Evolutionary conservation across 768 basidiomycete species (phyloP), one percentile per base, ranked within the genome.

Genomic region (Sistotremastrum suecicum): DNA sequence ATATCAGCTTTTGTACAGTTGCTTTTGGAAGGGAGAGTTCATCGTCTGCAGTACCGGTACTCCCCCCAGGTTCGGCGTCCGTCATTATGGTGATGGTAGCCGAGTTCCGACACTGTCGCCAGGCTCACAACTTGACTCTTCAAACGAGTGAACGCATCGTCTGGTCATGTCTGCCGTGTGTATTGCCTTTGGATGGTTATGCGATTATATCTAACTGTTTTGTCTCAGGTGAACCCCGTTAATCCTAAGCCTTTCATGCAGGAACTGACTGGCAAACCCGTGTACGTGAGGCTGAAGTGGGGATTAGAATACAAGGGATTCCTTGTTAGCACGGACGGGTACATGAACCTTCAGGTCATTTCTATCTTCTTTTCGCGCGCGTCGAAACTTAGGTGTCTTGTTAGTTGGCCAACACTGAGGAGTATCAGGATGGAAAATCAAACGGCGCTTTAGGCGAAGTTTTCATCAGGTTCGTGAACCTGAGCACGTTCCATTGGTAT

Each of bases 231-330:
- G 58, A 78, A 80, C 56, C 92, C 92, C 53, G 89, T 98, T 57
- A 99, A 99, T 66, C 95, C 95, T 20, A 98, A 98, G 68, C 95
- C 95, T 5, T 98, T 98, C 70, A 74, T 99, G 58, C 91, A 97
- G 68, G 92, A 95, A 62, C 80, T 98, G 54, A 97, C 95, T 30
- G 95, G 95, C 51, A 97, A 99, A 70, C 82, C 84, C 36, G 88
- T 98, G 39, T 86, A 80, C 58, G 95, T 98, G 51, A 78, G 79
- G 49, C 76, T 99, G 58, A 99, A 99, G 69, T 99, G 95, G 95
- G 95, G 95, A 50, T 73, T 97, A 43, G 91, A 98, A 60, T 98
- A 98, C 74, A 95, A 91, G 69, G 95, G 95, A 38, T 99, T 95
- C 69, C 75, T 99, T 51, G 95, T 99, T 53, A 92, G 88, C 58